Evolutionary conservation across 1,284 basidiomycete species (phyloP).

Genomic region (Ceratobasidium sp.): DNA sequence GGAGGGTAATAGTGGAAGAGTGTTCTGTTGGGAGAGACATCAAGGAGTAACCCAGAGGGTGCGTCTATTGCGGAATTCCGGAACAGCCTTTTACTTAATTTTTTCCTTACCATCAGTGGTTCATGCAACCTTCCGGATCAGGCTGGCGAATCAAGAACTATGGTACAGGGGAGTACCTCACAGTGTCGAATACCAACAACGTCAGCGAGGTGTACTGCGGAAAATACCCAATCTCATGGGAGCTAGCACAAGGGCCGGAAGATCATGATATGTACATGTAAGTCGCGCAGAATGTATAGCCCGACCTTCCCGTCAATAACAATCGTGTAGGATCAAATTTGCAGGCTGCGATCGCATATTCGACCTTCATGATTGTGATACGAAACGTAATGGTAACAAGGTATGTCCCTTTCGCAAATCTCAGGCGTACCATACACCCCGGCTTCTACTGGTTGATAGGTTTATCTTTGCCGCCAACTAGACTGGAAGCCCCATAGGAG

Average conservation of each 20-base stretch:
- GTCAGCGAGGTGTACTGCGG: neutral
- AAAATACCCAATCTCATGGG: neutral
- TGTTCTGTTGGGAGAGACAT: neutral
- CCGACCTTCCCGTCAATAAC: neutral
- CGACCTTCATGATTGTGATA: constrained; percentile 5
- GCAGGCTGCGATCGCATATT: constrained; percentile 9
- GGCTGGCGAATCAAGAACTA: constrained; percentile 22
- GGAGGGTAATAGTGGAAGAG: neutral
- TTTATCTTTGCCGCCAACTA: neutral
- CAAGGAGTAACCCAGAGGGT: neutral
- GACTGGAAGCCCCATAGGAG: constrained; percentile 3
- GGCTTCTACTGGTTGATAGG: neutral
- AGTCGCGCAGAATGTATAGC: too few relatives aligned
- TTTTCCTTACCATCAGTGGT: too few relatives aligned
- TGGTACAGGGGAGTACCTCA: neutral
- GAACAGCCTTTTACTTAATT: too few relatives aligned
- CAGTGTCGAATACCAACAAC: neutral
- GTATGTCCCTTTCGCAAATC: neutral
- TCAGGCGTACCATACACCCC: neutral
- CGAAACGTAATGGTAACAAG: neutral
- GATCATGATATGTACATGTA: constrained; percentile 8
- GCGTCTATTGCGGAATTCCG: too few relatives aligned
- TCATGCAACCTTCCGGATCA: neutral
- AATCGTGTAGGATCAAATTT: neutral
- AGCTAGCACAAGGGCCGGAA: neutral